Evolutionary conservation across 2,329 filamentous ascomycete species (phyloP), one percentile per base, ranked within the genome.

Genomic region (Dendryphion nanum): DNA sequence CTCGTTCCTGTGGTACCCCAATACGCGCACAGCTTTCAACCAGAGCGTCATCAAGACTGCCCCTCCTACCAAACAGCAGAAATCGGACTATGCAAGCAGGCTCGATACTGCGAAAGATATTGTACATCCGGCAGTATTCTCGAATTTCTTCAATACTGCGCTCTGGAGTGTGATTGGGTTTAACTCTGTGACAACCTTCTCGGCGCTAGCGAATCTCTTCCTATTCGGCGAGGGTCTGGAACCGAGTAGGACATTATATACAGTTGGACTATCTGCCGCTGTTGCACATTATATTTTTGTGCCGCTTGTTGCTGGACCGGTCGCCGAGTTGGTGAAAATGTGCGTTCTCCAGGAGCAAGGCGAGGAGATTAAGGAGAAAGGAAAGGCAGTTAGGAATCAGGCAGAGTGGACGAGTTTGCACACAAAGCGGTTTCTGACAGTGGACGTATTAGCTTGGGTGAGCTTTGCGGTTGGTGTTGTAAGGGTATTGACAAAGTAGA

Each of bases 381-480:
- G 37, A 14, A 35, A 26, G 26, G 49, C 47, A 30, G 41, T 34
- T 14, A 37, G 29, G 17, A 34, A 18, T 30, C 24, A 55, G 18
- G 28, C 23, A 28, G 47, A 57, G 31, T 59, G 53, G 56, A 41
- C 49, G 17, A 39, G 45, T 3, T 42, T 40, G 32, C 56, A 55
- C 42, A 48, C 15, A 33, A 14, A 51, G 0, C 33, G 56, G 40
- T 51, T 54, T 50, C 26, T 18, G 13, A 56, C 35, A 12, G 54
- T 57, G 24, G 54, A 60, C 49, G 6, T 50, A n/a, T 16, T 41
- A 19, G 51, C 54, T 41, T 57, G 44, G 53, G 41, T 33, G 16
- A 41, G 41, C 34, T 58, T 53, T 45, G 47, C 31, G 33, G 26
- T 51, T 6, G 38, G 35, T 29, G 37, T 36, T 17, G 33, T 48